Evolutionary conservation across 192 early-diverging fungal genomes (phyloP).

Genomic region (Umbelopsis sp.): DNA sequence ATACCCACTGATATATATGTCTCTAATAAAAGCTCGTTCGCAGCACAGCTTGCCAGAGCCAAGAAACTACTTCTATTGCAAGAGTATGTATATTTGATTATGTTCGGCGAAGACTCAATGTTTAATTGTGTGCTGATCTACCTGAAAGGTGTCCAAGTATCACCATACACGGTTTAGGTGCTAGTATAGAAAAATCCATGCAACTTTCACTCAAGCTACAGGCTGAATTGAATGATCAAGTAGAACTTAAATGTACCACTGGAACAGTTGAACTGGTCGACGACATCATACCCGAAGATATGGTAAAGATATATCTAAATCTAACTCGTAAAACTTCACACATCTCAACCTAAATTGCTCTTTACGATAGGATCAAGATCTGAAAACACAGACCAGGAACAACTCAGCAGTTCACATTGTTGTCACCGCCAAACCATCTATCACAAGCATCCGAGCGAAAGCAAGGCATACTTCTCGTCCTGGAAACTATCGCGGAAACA

Average conservation of each 20-base stretch:
- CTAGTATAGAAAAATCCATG: slow-evolving; percentile 69
- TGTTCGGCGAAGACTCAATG: too few relatives aligned
- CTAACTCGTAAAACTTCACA: too few relatives aligned
- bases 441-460: not conserved
- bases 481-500: not conserved
- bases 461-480: not conserved
- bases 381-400: slow-evolving; percentile 56
- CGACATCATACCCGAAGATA: slow-evolving; percentile 72
- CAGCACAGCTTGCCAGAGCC: slow-evolving; percentile 59
- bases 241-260: slow-evolving; percentile 63
- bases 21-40: slow-evolving; percentile 64
- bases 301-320: slow-evolving; percentile 38
- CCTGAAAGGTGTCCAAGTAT: slow-evolving; percentile 55
- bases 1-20: slow-evolving; percentile 80
- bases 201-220: slow-evolving; percentile 65
- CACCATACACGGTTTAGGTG: slow-evolving; percentile 79
- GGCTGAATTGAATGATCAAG: slow-evolving; percentile 56
- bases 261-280: slow-evolving; percentile 74
- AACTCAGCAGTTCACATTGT: slow-evolving; percentile 76
- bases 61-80: slow-evolving; percentile 60
- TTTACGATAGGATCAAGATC: slow-evolving; percentile 46
- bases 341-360: not conserved
- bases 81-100: not conserved
- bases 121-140: not conserved
- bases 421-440: slow-evolving; percentile 40